Base-by-base conservation (phyloP, 1,284 basidiomycete genomes). In the Trichosporon inkin region DNA sequence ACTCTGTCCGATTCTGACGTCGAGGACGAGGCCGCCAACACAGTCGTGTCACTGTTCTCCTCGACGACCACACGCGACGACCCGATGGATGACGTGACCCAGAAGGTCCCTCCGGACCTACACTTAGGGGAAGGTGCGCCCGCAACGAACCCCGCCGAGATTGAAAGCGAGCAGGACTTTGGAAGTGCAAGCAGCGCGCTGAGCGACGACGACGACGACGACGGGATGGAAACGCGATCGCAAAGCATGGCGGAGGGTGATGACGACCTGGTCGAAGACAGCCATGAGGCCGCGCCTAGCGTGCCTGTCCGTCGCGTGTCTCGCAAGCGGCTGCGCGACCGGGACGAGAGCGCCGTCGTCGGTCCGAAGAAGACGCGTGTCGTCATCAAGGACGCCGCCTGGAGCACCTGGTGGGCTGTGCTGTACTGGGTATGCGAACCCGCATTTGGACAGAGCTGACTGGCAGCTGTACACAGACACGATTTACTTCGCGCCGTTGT, bases 401-500 rank as follows among this genome's bases (percentile, higher is more conserved):
- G 90, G 75, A 80, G 84, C 7, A 93, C 91, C 0, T 94, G 91
- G 76, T 85, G 83, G 71, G 88, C 90, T 0, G 82, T 92, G 37
- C 80, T 93, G 13, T 92, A 90, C 78, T 93, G 89, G 76, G 89
- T 89, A 64, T 74, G 84, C 64, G n/a, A n/a, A n/a, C n/a, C n/a
- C n/a, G n/a, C n/a, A n/a, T n/a, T n/a, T n/a, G n/a, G n/a, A n/a
- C n/a, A n/a, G n/a, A n/a, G 17, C 58, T 54, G 17, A 55, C 52
- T 5, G 1, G 3, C 66, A 90, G 88, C 80, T 93, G 37, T 93
- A 93, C 73, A 92, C 91, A 16, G 89, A 93, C 70, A 84, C 81
- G 6, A 87, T 93, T 63, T 82, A 86, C 39, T 93, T 94, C 71
- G 89, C 91, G 0, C 91, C 91, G 0, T 80, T 93, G 7, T 86